Evolutionary conservation across 2,329 filamentous ascomycete species (phyloP), one percentile per base, ranked within the genome.

Genomic region (Graphilbum sp.): DNA sequence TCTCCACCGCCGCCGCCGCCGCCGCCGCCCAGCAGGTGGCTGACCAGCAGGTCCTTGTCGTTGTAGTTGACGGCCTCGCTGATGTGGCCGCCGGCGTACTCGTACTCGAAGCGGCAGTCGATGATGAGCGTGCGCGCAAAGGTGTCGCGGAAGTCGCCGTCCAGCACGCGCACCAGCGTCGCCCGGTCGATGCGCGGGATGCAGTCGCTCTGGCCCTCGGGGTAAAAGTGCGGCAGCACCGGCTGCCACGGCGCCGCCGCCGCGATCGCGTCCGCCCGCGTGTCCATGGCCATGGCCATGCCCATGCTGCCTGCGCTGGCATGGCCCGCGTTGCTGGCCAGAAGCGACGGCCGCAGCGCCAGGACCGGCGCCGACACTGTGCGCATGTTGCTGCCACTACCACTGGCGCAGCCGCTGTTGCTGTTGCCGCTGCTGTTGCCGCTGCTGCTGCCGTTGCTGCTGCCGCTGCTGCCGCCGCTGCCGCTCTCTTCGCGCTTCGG

Each of bases 51-150:
- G 51, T 98, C 88, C 60, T 95, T 95, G 63, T 95, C 85, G 60
- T 94, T 96, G 65, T 86, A 90, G 64, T 98, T 98, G 60, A 94
- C 67, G 32, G 90, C 90, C 16, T 82, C 82, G 48, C 86, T 73
- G 53, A 98, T 95, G 56, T 98, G 90, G 25, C 90, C 90, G 40
- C 90, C 90, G 15, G 94, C 80, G 55, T 92, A 98, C 61, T 98
- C 90, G 57, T 98, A 98, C 66, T 98, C 90, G 54, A 98, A 98
- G 17, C 90, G 82, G 57, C 90, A 98, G 58, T 98, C 90, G 51
- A 98, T 79, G 51, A 98, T 69, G 58, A 93, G 72, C 55, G 84
- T 78, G 54, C 87, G 73, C 43, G 86, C 76, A 55, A 82, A 96
- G 19, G 72, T 58, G 20, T 77, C 67, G 50, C 75, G 73, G 59